Evolutionary conservation across 225 moss, liverwort and hornwort species (phyloP).

Genomic region (Thuidium tamariscinum): DNA sequence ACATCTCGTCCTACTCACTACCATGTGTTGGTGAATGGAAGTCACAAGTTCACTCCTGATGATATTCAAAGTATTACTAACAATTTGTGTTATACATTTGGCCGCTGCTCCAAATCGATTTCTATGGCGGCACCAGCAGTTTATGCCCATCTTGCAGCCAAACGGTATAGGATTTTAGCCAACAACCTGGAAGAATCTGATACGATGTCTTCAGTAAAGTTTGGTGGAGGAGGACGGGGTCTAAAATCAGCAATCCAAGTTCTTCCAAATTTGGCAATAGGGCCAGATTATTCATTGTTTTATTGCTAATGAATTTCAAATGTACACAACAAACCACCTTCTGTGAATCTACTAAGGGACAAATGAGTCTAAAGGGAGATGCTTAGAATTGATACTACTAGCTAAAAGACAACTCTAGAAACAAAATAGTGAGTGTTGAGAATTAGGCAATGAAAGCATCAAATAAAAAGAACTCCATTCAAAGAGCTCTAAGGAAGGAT

Average conservation of each 20-base stretch:
- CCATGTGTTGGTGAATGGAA: slow-evolving; percentile 72
- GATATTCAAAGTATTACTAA: slow-evolving; percentile 72
- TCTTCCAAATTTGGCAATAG: not conserved
- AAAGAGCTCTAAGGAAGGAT: too few relatives aligned
- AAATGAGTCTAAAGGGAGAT: too few relatives aligned
- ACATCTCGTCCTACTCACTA: slow-evolving; percentile 84
- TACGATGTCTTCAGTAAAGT: not conserved
- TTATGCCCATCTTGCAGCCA: slow-evolving; percentile 75
- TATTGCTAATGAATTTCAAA: not conserved
- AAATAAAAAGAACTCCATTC: too few relatives aligned
- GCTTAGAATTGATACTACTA: too few relatives aligned
- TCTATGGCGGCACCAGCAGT: slow-evolving; percentile 70
- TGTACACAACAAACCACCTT: not conserved
- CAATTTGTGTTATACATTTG: slow-evolving; percentile 73
- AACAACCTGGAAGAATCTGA: slow-evolving; percentile 25
- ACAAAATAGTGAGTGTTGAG: too few relatives aligned
- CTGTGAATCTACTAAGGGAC: too few relatives aligned
- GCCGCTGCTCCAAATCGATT: slow-evolving; percentile 59
- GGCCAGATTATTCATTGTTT: slow-evolving; percentile 9
- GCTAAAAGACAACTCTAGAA: too few relatives aligned
- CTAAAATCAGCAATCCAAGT: not conserved
- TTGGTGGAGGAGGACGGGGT: not conserved
- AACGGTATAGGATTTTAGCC: slow-evolving; percentile 44
- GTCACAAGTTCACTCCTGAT: slow-evolving; percentile 42
- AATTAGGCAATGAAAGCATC: too few relatives aligned